A percentile compares a stretch with the other conserved stretches of the same genome.
Conservation (phyloP, 2,329 filamentous ascomycete species). For the Bipolaris zeicola region DNA sequence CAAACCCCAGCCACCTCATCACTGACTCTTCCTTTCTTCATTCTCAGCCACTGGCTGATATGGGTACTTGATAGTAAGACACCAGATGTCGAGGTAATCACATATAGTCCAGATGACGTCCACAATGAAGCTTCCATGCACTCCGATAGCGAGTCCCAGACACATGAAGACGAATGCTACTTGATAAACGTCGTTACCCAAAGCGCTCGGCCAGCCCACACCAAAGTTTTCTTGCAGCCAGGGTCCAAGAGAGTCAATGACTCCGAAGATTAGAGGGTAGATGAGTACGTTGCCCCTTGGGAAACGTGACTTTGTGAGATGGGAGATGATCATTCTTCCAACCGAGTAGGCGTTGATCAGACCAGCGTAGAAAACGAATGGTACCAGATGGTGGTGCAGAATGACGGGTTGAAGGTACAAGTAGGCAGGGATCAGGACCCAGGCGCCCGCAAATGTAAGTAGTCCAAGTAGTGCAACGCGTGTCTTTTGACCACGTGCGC, state of each 20-base stretch:
- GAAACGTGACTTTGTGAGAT: conserved; percentile 85
- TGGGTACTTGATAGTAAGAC: conserved; percentile 92
- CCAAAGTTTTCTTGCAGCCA: conserved; percentile 56
- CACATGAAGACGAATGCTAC: conserved; percentile 90
- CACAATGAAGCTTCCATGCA: conserved; percentile 97
- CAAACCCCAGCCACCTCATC: not conserved
- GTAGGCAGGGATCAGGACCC: conserved; percentile 78
- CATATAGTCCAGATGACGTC: conserved; percentile 98
- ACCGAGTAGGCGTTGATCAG: conserved; percentile 94
- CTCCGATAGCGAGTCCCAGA: conserved; percentile 79
- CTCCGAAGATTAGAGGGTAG: conserved; percentile 76
- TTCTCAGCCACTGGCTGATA: conserved; percentile 52
- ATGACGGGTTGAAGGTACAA: conserved; percentile 85
- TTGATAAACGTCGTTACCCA: conserved; percentile 74
- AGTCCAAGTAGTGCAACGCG: conserved; percentile 81
- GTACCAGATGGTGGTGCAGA: conserved; percentile 80
- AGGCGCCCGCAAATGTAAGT: conserved; percentile 77
- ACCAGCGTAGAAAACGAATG: conserved; percentile 87
- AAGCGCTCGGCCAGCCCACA: conserved; percentile 54
- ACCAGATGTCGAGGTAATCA: conserved; percentile 98
- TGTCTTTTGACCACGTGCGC: conserved; percentile 72
- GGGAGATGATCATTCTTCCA: conserved; percentile 92
- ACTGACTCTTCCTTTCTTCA: conserved; percentile 35
- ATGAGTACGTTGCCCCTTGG: conserved; percentile 88
- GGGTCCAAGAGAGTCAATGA: conserved; percentile 81